Base-by-base conservation (phyloP, 2,329 filamentous ascomycete genomes). In the Aureobasidium sp. region DNA sequence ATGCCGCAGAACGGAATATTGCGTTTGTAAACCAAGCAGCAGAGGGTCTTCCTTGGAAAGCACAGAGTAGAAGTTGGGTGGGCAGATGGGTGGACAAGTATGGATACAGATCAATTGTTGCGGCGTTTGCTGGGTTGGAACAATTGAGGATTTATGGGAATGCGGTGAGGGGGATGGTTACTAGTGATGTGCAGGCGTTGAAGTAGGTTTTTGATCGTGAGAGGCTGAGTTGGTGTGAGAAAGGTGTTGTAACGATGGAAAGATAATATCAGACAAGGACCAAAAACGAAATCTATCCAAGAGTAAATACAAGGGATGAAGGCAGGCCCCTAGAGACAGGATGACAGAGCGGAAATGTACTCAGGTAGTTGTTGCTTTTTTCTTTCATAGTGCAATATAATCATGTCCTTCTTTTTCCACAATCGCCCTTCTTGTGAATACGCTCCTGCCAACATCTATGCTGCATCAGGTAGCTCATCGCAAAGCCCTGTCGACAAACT, bases 401-500 rank as follows among this genome's bases (percentile, higher is more conserved):
- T 29, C 35, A 29, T 31, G 24, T 54, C 37, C 29, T 40, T 40
- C 40, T 15, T 12, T 11, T n/a, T 15, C 22, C 35, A n/a, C 35
- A 40, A 15, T 54, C 9, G 1, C 9, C 31, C 31, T 33, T 33
- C 31, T 11, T 33, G 31, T 11, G 11, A 33, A 33, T 33, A 1
- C 31, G 2, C 31, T 12, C 11, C 31, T 14, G 24, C 37, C 50
- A 42, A 12, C 29, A 24, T 27, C 37, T 29, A 27, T n/a, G 1
- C 7, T n/a, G n/a, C 19, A 1, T n/a, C 17, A 27, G 8, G 1
- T 11, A 4, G 24, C 37, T 73, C 68, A 79, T 68, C 75, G 67
- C 62, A 90, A 82, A 61, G 95, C 85, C 78, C 87, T 90, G 72
- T 95, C 88, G 39, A 97, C 90, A 85, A 95, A 97, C 29, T 81